Evolutionary conservation across 2,329 filamentous ascomycete genomes (phyloP).

Genomic region (Scedosporium apiospermum): DNA sequence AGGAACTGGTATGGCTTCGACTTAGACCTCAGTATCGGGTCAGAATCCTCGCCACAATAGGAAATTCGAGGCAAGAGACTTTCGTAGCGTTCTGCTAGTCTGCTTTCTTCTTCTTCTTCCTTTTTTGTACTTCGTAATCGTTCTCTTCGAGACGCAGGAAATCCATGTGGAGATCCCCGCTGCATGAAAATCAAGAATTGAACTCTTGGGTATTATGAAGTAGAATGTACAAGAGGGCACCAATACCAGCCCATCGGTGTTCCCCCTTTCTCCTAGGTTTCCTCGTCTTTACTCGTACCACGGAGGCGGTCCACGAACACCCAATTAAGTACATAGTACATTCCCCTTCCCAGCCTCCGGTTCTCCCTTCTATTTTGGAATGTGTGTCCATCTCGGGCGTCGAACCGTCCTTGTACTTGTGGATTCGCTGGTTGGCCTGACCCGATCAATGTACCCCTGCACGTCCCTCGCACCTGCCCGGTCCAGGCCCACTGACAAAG

Average conservation of each 20-base stretch:
- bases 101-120: neutral
- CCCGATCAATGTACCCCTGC: neutral
- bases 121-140: neutral
- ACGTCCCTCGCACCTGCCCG: too few species aligned
- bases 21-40: neutral
- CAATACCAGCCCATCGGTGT: too few species aligned
- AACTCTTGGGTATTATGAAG: too few species aligned
- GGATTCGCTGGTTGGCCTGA: neutral
- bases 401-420: neutral
- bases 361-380: constrained; percentile 1
- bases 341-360: neutral
- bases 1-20: neutral
- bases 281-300: neutral
- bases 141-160: too few species aligned
- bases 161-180: too few species aligned
- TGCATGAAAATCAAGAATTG: too few species aligned
- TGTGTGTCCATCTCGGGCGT: neutral
- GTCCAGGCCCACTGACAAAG: too few species aligned
- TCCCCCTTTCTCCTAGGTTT: too few species aligned
- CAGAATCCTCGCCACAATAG: neutral
- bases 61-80: neutral
- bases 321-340: neutral
- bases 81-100: neutral
- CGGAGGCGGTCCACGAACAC: neutral
- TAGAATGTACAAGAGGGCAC: too few species aligned